Conservation (phyloP, 2,329 filamentous ascomycete genomes). For the Geoglossum cookeanum region DNA sequence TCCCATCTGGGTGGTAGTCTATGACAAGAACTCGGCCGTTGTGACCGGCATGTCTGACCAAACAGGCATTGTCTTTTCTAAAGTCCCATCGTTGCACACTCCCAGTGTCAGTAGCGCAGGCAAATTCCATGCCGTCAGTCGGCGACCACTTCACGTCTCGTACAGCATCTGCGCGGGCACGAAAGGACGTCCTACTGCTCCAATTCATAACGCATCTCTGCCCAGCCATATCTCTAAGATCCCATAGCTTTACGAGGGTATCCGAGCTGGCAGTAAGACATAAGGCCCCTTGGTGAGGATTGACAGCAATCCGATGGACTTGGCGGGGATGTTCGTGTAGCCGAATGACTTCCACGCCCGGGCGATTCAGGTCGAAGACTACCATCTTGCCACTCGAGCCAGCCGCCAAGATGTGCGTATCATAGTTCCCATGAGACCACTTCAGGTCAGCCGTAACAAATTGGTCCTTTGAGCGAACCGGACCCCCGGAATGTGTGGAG, state of each 20-base stretch:
- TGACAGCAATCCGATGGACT: constrained; percentile 46
- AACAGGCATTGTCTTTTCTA: constrained; percentile 34
- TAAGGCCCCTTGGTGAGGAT: constrained; percentile 38
- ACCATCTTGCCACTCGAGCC: constrained; percentile 46
- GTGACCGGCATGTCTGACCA: constrained; percentile 42
- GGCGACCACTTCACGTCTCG: constrained; percentile 47
- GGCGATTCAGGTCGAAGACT: constrained; percentile 42
- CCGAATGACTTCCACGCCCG: constrained; percentile 39
- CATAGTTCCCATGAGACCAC: constrained; percentile 44
- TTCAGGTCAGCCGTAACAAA: constrained; percentile 41
- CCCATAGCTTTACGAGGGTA: constrained; percentile 44
- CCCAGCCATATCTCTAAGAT: constrained; percentile 34
- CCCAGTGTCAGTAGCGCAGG: constrained; percentile 44
- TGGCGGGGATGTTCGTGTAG: constrained; percentile 46
- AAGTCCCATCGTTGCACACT: constrained; percentile 46
- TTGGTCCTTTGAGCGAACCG: neutral
- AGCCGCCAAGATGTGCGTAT: constrained; percentile 41
- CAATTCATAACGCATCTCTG: constrained; percentile 30
- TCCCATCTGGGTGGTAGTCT: constrained; percentile 49
- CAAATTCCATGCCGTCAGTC: constrained; percentile 40
- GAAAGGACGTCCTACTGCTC: constrained; percentile 33
- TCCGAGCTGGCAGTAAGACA: constrained; percentile 47
- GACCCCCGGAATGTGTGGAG: constrained; percentile 24
- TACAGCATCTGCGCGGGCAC: constrained; percentile 39
- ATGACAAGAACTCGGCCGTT: constrained; percentile 40